Conservation (phyloP, 1,284 basidiomycete genomes). For the Stereum hirsutum region DNA sequence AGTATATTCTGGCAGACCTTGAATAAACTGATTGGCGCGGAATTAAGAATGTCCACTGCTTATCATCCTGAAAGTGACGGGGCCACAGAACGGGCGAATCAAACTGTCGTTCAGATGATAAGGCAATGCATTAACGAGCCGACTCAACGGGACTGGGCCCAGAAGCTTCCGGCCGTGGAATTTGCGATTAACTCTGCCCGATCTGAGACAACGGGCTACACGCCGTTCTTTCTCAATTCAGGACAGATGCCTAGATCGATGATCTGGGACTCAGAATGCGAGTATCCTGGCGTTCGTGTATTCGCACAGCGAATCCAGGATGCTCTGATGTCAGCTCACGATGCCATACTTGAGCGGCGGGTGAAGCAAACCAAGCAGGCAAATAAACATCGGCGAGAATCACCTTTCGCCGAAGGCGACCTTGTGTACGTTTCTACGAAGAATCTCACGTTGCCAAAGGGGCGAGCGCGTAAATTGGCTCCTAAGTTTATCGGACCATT, state of each 20-base stretch:
- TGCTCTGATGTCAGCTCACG: constrained; percentile 14
- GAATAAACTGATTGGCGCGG: constrained; percentile 21
- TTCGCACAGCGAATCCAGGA: constrained; percentile 16
- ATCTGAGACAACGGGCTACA: constrained; percentile 23
- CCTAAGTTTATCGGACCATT: constrained; percentile 26
- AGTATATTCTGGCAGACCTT: constrained; percentile 32
- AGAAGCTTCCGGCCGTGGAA: constrained; percentile 23
- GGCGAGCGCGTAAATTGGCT: constrained; percentile 19
- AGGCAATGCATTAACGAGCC: constrained; percentile 20
- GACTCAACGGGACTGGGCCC: constrained; percentile 29
- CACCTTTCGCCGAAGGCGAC: constrained; percentile 13
- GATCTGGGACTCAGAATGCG: constrained; percentile 18
- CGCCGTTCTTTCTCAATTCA: constrained; percentile 26
- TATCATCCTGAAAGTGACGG: constrained; percentile 39
- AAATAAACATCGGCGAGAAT: constrained; percentile 15
- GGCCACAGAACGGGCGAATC: constrained; percentile 28
- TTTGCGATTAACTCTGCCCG: constrained; percentile 20
- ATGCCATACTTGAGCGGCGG: constrained; percentile 15
- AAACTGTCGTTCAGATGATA: constrained; percentile 29
- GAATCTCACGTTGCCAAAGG: constrained; percentile 24
- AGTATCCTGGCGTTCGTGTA: constrained; percentile 17
- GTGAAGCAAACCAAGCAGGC: constrained; percentile 16
- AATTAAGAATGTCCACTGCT: constrained; percentile 28
- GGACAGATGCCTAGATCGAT: constrained; percentile 23
- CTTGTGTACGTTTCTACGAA: constrained; percentile 24